A percentile compares a stretch with the other conserved stretches of the same genome.
Conservation (phyloP, 306 rosid genomes). For the Ceratonia siliqua region DNA sequence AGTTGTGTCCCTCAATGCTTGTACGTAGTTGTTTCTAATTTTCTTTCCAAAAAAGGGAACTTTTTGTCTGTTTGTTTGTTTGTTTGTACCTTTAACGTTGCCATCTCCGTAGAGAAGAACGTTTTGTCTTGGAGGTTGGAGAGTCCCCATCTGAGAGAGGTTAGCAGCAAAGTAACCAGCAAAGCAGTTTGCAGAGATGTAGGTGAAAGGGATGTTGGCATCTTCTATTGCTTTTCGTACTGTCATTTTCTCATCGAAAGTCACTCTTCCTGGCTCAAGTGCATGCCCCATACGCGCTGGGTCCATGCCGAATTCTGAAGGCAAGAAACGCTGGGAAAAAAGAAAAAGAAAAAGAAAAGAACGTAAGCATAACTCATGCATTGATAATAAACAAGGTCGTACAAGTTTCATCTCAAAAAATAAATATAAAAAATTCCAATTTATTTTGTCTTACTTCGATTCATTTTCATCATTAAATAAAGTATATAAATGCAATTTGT, state of each 20-base stretch:
- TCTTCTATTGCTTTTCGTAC: conserved; percentile 77
- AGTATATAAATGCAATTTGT: too few relatives aligned
- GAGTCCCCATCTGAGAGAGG: conserved; percentile 74
- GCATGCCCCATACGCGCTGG: conserved; percentile 78
- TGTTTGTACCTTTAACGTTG: conserved; percentile 56
- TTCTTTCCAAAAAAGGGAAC: too few relatives aligned
- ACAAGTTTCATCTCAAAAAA: too few relatives aligned
- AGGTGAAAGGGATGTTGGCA: conserved; percentile 78
- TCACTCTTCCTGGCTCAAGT: conserved; percentile 76
- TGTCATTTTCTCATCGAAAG: conserved; percentile 86
- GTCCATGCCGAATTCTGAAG: conserved; percentile 87
- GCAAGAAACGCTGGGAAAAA: conserved; percentile 64
- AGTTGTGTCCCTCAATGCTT: too few relatives aligned
- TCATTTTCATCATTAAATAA: too few relatives aligned
- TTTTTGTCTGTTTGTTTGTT: too few relatives aligned
- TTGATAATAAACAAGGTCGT: too few relatives aligned
- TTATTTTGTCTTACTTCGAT: too few relatives aligned
- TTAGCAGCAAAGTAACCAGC: conserved; percentile 81
- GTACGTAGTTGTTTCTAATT: too few relatives aligned
- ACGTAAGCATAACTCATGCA: too few relatives aligned
- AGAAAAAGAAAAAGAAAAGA: background rate
- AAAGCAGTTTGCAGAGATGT: conserved; percentile 73
- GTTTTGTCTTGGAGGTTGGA: conserved; percentile 69
- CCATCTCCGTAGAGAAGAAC: conserved; percentile 79
- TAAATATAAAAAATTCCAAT: too few relatives aligned